phyloP scores from a whole-genome alignment of 352 stramenopile species.

The Peronospora farinosa region DNA sequence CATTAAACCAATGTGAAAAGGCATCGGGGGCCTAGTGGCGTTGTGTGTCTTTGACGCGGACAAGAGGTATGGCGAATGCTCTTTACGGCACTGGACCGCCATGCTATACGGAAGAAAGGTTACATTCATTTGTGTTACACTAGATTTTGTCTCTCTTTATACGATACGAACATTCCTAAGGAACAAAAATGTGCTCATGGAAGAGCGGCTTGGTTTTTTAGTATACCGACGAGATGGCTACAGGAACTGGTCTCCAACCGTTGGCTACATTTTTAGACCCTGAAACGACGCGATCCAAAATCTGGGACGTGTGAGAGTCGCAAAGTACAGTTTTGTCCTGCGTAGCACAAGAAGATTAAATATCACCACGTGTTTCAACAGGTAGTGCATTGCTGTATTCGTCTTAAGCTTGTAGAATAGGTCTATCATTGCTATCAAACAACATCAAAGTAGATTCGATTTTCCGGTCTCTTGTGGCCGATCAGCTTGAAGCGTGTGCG shows the following conservation, averaged over 20 bases:
- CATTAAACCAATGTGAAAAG: background rate
- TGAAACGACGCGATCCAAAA: slow-evolving; percentile 27
- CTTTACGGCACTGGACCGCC: no score
- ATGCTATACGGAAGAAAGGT: no score
- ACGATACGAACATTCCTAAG: no score
- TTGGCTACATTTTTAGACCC: slow-evolving; percentile 1
- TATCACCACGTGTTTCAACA: background rate
- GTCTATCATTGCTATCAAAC: slow-evolving; percentile 3
- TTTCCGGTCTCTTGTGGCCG: slow-evolving; percentile 19
- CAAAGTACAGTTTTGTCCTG: background rate
- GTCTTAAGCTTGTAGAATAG: background rate
- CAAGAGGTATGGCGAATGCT: no score
- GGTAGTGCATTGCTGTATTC: background rate
- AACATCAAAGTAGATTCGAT: slow-evolving; percentile 10
- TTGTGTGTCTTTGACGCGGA: no score
- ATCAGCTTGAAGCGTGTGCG: slow-evolving; percentile 1
- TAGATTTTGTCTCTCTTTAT: no score
- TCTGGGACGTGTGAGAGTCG: slow-evolving; percentile 19
- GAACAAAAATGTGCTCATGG: no score
- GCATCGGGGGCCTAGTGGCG: background rate
- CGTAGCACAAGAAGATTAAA: background rate
- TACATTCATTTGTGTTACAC: no score
- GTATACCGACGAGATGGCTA: background rate
- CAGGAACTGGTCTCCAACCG: background rate
- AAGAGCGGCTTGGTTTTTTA: no score